Conservation (phyloP, 164 flowering plant species). For the Litsea cubeba region DNA sequence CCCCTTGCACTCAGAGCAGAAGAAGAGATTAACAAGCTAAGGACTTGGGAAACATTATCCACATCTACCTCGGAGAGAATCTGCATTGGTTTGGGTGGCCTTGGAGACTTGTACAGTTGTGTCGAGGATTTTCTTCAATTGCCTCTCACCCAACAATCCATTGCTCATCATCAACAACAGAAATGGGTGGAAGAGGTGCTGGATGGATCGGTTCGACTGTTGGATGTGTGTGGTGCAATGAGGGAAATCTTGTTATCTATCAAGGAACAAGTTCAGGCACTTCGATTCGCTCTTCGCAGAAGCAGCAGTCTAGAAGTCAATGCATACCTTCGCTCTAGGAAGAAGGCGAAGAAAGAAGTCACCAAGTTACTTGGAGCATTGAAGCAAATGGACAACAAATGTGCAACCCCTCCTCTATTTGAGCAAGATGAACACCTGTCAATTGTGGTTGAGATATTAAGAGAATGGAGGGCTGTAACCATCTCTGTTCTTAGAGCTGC, state of each 20-base stretch:
- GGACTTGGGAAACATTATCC: neutral
- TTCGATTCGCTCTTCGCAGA: conserved; percentile 33
- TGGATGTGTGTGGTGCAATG: conserved; percentile 28
- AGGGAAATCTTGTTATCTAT: conserved; percentile 24
- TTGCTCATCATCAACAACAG: conserved; percentile 12
- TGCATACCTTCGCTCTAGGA: conserved; percentile 24
- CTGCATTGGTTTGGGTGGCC: neutral
- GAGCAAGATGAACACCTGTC: conserved; percentile 12
- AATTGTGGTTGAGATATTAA: conserved; percentile 21
- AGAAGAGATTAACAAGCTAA: conserved; percentile 1
- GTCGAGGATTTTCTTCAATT: conserved; percentile 21
- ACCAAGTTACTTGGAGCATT: conserved; percentile 21
- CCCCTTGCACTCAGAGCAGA: neutral
- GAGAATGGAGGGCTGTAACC: conserved; percentile 27
- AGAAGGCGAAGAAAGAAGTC: conserved; percentile 26
- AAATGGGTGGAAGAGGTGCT: conserved; percentile 26
- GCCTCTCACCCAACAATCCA: conserved; percentile 18
- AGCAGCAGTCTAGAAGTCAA: conserved; percentile 10
- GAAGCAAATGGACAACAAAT: conserved; percentile 18
- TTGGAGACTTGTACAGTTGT: conserved; percentile 15
- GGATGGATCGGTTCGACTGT: conserved; percentile 32
- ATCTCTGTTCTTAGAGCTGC: conserved; percentile 30
- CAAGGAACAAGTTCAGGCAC: conserved; percentile 26
- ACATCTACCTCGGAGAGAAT: neutral
- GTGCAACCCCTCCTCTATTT: neutral